Evolutionary conservation across 306 rosid genomes (phyloP).

Genomic region (Glycine tomentella): DNA sequence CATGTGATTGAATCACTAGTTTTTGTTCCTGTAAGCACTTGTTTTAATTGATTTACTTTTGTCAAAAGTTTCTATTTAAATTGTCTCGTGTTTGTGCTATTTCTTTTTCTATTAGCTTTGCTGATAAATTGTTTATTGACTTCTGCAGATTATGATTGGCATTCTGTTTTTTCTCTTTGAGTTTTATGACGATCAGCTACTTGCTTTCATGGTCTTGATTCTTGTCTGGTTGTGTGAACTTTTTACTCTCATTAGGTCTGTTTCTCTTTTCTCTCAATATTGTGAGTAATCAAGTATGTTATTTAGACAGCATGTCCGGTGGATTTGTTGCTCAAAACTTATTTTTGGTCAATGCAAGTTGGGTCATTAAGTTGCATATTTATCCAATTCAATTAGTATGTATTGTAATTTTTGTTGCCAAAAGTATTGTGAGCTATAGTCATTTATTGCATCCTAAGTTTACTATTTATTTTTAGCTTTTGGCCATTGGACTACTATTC

Average conservation of each 20-base stretch:
- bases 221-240: slow-evolving; percentile 98
- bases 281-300: slow-evolving; percentile 12
- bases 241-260: slow-evolving; percentile 96
- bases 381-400: slow-evolving; percentile 12
- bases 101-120: slow-evolving; percentile 22
- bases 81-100: slow-evolving; percentile 14
- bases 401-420: slow-evolving; percentile 14
- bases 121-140: slow-evolving; percentile 44
- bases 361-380: slow-evolving; percentile 9
- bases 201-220: slow-evolving; percentile 96
- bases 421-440: slow-evolving; percentile 7
- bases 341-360: slow-evolving; percentile 4
- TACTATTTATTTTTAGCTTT: background rate
- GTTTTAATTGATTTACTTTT: slow-evolving; percentile 13
- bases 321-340: slow-evolving; percentile 31
- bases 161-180: slow-evolving; percentile 95
- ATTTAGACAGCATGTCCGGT: slow-evolving; percentile 26
- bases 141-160: slow-evolving; percentile 97
- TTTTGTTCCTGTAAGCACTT: slow-evolving; percentile 89
- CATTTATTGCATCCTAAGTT: background rate
- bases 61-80: slow-evolving; percentile 43
- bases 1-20: slow-evolving; percentile 98
- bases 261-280: slow-evolving; percentile 32
- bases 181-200: slow-evolving; percentile 94
- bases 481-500: slow-evolving; percentile 4